Evolutionary conservation across 1,284 basidiomycete species (phyloP).

Genomic region (Ganoderma resinaceum): DNA sequence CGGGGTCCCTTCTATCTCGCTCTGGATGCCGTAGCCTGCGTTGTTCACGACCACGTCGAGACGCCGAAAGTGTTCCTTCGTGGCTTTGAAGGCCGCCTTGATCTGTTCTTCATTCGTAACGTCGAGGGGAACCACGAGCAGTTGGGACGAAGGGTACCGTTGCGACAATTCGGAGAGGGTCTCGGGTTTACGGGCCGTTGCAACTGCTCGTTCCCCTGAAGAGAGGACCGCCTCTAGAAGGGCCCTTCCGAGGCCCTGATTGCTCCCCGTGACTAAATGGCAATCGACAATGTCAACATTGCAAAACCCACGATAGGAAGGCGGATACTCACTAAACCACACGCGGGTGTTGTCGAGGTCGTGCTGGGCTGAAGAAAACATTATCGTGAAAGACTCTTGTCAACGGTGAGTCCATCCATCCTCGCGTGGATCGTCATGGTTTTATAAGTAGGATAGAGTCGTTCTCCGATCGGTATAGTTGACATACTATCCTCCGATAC

Average conservation of each 20-base stretch:
- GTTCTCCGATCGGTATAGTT: too few relatives aligned
- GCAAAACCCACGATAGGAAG: not conserved
- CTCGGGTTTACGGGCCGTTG: slow-evolving; percentile 40
- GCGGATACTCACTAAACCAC: not conserved
- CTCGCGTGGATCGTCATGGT: too few relatives aligned
- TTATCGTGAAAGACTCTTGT: too few relatives aligned
- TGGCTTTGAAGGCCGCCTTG: slow-evolving; percentile 42
- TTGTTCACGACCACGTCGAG: slow-evolving; percentile 55
- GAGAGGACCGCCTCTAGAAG: slow-evolving; percentile 27
- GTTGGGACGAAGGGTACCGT: slow-evolving; percentile 28
- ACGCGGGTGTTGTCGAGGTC: not conserved
- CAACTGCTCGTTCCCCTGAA: slow-evolving; percentile 41
- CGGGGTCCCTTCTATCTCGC: slow-evolving; percentile 45
- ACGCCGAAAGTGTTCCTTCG: slow-evolving; percentile 45
- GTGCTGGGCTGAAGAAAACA: too few relatives aligned
- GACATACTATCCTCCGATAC: too few relatives aligned
- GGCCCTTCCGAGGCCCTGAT: not conserved
- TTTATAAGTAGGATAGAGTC: too few relatives aligned
- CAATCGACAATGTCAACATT: not conserved
- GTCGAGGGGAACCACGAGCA: slow-evolving; percentile 50
- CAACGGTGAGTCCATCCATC: too few relatives aligned
- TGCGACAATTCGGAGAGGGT: slow-evolving; percentile 33
- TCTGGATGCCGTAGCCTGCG: slow-evolving; percentile 41
- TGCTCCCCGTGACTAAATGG: not conserved
- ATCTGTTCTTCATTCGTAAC: slow-evolving; percentile 44